These are phyloP conservation scores for Curvularia lunata DNA, from an alignment of 2,329 filamentous ascomycete species.

Conservation along the genomic window DNA sequence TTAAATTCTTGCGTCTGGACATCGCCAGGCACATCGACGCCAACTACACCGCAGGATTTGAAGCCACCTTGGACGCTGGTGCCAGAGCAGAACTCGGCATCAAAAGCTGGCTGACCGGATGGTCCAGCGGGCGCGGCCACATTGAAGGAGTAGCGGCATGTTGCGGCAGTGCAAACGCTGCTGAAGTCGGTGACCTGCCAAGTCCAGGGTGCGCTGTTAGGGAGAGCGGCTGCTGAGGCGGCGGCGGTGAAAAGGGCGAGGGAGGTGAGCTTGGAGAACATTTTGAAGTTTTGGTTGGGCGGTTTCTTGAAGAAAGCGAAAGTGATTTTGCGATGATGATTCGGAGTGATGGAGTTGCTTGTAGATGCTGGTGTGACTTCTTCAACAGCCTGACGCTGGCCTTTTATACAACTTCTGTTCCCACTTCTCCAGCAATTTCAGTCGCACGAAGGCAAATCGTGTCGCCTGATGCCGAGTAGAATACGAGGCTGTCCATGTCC, in stretches of 20 bases:
- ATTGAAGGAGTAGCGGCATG: slow-evolving; percentile 30
- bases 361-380: neutral
- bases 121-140: slow-evolving; percentile 22
- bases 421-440: neutral
- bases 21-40: slow-evolving; percentile 19
- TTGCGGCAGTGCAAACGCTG: slow-evolving; percentile 29
- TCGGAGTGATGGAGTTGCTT: neutral
- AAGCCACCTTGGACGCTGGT: slow-evolving; percentile 22
- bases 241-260: slow-evolving; percentile 18
- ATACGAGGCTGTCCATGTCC: slow-evolving; percentile 8
- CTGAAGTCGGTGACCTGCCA: slow-evolving; percentile 28
- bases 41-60: slow-evolving; percentile 23
- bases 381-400: neutral
- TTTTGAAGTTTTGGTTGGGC: slow-evolving; percentile 1
- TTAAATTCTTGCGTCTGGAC: slow-evolving; percentile 24
- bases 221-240: slow-evolving; percentile 10
- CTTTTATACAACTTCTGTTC: neutral
- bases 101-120: slow-evolving; percentile 21
- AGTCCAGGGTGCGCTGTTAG: slow-evolving; percentile 13
- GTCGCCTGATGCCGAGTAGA: neutral
- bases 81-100: slow-evolving; percentile 21
- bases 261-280: slow-evolving; percentile 20
- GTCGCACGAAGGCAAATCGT: neutral
- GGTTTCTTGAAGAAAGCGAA: neutral
- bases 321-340: neutral